These are phyloP conservation scores for Citrullus mucosospermus DNA, from an alignment of 306 rosid genomes.

Conservation along the genomic window DNA sequence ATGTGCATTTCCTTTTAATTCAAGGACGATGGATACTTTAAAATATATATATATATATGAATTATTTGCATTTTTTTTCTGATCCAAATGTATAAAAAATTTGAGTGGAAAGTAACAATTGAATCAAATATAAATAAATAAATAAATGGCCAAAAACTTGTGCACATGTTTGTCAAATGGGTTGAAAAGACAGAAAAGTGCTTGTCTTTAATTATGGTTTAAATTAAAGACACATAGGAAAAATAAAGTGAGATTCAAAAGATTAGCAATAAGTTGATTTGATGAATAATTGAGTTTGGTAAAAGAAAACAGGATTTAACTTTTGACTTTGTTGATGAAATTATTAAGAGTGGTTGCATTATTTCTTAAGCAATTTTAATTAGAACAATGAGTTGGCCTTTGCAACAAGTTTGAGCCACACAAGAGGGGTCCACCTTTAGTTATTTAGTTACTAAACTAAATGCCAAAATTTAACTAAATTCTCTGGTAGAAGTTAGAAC, in stretches of 20 bases:
- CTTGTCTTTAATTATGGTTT: not conserved
- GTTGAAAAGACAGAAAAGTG: not conserved
- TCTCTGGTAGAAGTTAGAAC: not conserved
- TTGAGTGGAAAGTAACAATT: not conserved
- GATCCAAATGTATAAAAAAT: not conserved
- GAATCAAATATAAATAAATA: not conserved
- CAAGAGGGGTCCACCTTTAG: not conserved
- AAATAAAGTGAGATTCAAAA: not conserved
- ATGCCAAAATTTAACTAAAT: not conserved
- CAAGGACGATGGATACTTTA: no score
- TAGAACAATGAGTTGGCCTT: not conserved
- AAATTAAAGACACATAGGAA: not conserved
- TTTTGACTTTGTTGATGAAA: not conserved
- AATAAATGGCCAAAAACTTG: not conserved
- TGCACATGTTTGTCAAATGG: not conserved
- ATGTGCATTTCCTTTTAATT: no score
- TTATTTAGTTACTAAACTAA: not conserved
- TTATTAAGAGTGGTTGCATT: constrained; percentile 5
- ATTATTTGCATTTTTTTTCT: not conserved
- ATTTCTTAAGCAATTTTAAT: not conserved
- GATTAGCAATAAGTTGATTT: not conserved
- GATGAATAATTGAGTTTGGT: not conserved
- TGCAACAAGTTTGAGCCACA: not conserved
- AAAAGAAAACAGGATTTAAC: not conserved
- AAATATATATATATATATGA: no score